phyloP scores from a whole-genome alignment of 2,329 filamentous ascomycete genomes.

The Trichoderma hamatum region DNA sequence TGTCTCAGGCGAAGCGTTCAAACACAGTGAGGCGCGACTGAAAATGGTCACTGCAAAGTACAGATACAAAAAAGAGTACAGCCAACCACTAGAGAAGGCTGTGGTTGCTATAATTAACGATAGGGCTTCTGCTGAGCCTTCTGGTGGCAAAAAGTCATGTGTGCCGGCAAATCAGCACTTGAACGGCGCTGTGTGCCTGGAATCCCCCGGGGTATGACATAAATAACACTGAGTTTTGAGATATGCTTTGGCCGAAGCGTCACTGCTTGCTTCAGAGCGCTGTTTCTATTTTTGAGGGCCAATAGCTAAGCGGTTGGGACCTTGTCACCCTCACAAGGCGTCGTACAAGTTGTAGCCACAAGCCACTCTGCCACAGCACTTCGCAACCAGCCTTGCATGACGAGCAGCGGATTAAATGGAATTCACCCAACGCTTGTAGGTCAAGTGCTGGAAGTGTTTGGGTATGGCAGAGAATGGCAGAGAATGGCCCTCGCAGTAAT shows the following conservation, averaged over 20 bases:
- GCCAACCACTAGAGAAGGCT: background rate
- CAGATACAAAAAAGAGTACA: background rate
- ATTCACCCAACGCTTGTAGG: background rate
- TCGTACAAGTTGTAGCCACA: background rate
- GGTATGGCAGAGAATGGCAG: no score
- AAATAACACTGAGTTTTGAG: background rate
- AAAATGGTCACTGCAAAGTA: slow-evolving; percentile 15
- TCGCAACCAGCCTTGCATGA: background rate
- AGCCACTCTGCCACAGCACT: background rate
- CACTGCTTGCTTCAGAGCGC: background rate
- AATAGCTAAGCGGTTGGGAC: background rate
- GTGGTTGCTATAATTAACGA: slow-evolving; percentile 25
- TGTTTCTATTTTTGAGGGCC: slow-evolving; percentile 19
- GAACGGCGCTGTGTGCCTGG: background rate
- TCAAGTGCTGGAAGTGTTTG: background rate
- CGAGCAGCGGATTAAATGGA: background rate
- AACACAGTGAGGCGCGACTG: slow-evolving; percentile 17
- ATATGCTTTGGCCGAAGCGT: background rate
- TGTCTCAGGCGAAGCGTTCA: background rate
- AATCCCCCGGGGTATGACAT: background rate
- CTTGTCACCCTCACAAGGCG: background rate
- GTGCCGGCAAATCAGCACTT: background rate
- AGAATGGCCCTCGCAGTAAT: background rate
- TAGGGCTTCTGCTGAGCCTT: slow-evolving; percentile 22
- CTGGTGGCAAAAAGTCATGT: slow-evolving; percentile 23